phyloP scores from a whole-genome alignment of 2,329 filamentous ascomycete genomes.

The Colletotrichum limetticola region DNA sequence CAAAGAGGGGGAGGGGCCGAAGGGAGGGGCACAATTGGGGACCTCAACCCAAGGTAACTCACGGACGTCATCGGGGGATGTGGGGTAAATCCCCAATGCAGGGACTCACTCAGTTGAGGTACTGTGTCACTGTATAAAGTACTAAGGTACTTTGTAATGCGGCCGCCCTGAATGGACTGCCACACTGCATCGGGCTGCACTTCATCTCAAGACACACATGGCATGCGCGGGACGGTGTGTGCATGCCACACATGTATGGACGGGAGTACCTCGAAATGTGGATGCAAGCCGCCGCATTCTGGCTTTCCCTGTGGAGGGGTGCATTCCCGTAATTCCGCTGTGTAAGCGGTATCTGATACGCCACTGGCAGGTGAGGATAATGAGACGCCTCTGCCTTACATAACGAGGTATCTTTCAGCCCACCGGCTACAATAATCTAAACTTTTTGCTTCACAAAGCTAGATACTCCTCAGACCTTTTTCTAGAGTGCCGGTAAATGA shows the following conservation, averaged over 20 bases:
- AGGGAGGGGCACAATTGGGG: conserved; percentile 12
- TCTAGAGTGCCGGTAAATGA: neutral
- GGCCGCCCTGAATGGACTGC: neutral
- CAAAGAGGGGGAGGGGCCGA: conserved; percentile 24
- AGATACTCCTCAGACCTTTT: neutral
- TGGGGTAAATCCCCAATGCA: conserved; percentile 5
- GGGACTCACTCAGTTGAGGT: neutral
- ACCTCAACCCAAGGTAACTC: neutral
- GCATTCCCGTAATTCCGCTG: neutral
- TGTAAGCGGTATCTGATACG: neutral
- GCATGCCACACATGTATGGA: neutral
- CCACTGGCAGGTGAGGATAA: neutral
- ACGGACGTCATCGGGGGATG: conserved; percentile 15
- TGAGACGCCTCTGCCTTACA: neutral
- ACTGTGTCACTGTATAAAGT: no score
- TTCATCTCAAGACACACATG: neutral
- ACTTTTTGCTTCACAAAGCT: neutral
- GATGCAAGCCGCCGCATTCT: neutral
- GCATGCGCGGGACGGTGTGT: neutral
- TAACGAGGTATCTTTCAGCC: neutral
- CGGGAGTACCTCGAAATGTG: neutral
- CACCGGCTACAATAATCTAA: neutral
- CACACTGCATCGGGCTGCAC: conserved; percentile 16
- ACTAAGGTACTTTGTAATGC: neutral
- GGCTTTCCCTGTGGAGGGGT: neutral